A percentile compares a stretch with the other conserved stretches of the same genome.
phyloP scores from a whole-genome alignment of 768 basidiomycete genomes.

The Trametes gibbosa region DNA sequence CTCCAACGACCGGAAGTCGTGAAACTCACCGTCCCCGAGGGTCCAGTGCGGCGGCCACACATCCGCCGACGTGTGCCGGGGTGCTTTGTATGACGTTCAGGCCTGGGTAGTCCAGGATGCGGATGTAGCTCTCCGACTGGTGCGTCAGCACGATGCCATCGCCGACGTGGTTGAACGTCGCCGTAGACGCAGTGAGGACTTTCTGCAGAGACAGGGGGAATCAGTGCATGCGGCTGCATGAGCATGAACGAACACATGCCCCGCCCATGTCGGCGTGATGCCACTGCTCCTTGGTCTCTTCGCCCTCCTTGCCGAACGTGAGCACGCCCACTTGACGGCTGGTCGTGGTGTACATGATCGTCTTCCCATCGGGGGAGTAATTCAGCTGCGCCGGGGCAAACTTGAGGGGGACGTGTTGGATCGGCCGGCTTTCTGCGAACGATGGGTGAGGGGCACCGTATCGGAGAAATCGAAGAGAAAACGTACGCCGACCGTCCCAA shows the following conservation, averaged over 20 bases:
- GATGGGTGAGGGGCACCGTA: neutral
- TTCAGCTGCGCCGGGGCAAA: constrained; percentile 60
- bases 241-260: neutral
- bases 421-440: constrained; percentile 61
- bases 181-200: constrained; percentile 56
- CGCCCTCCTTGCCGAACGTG: constrained; percentile 50
- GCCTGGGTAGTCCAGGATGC: constrained; percentile 68
- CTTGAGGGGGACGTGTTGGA: constrained; percentile 59
- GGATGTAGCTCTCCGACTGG: constrained; percentile 60
- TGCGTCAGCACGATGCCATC: constrained; percentile 69
- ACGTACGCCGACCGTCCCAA: constrained; percentile 82
- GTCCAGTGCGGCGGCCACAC: constrained; percentile 71
- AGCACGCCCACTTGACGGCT: constrained; percentile 62
- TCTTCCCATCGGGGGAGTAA: constrained; percentile 71
- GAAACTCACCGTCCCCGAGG: constrained; percentile 64
- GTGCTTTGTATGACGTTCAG: constrained; percentile 56
- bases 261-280: constrained; percentile 34
- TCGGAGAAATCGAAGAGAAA: neutral
- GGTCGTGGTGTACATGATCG: constrained; percentile 60
- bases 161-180: constrained; percentile 73
- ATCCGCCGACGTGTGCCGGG: constrained; percentile 80
- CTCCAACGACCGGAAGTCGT: neutral
- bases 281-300: constrained; percentile 55
- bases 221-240: too few relatives aligned
- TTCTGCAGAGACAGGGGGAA: neutral